A percentile compares a stretch with the other conserved stretches of the same genome.
These are phyloP conservation scores for Ophiostoma perfectum DNA, from an alignment of 2,329 filamentous ascomycete genomes.

Conservation along the genomic window DNA sequence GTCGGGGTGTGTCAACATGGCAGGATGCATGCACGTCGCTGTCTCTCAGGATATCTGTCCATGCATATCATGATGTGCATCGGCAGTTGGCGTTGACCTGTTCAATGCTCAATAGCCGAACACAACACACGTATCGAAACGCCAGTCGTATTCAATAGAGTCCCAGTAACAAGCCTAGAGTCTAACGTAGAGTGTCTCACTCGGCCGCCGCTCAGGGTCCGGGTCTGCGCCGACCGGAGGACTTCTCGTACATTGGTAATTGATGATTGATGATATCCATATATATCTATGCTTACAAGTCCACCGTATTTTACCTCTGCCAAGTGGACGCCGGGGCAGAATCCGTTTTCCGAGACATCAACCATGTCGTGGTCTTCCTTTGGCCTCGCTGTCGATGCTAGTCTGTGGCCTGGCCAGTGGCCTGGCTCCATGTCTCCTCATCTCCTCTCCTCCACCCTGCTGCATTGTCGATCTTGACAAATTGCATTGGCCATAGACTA, in stretches of 20 bases:
- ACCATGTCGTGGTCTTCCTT: not conserved
- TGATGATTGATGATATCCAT: no score
- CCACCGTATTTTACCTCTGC: not conserved
- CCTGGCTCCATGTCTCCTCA: not conserved
- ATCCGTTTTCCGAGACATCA: not conserved
- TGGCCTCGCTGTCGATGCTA: no score
- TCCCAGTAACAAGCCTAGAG: not conserved
- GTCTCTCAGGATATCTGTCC: not conserved
- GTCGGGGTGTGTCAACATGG: not conserved
- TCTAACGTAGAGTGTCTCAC: not conserved
- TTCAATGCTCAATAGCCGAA: not conserved
- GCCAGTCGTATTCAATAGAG: not conserved
- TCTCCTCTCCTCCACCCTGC: conserved; percentile 4
- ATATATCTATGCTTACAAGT: no score
- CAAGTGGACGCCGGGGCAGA: not conserved
- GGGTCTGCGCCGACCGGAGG: not conserved
- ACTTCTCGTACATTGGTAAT: not conserved
- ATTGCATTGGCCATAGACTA: not conserved
- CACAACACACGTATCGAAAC: not conserved
- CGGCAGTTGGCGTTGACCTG: not conserved
- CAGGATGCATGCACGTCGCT: not conserved
- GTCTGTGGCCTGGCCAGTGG: no score
- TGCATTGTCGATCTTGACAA: conserved; percentile 1
- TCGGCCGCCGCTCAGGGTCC: not conserved
- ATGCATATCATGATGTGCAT: no score